phyloP scores from a whole-genome alignment of 495 filamentous ascomycete species.

The Aspergillus mulundensis region DNA sequence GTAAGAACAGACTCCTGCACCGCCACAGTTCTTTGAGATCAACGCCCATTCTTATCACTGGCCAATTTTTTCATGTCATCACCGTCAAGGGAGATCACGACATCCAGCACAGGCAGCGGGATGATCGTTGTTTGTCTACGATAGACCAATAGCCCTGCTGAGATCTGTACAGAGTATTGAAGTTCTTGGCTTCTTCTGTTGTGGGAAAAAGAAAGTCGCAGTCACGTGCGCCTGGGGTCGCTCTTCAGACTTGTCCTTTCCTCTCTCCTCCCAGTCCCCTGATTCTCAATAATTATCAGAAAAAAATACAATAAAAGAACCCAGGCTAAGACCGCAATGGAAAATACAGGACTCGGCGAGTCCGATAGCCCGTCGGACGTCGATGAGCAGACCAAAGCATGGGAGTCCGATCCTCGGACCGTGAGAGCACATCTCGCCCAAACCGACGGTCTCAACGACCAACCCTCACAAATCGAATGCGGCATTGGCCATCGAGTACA shows the following conservation, averaged over 20 bases:
- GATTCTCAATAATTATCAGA: not conserved
- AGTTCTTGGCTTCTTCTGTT: not conserved
- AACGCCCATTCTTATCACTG: not conserved
- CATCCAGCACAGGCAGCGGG: conserved; percentile 6
- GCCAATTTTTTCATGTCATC: conserved; percentile 9
- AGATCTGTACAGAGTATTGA: not conserved
- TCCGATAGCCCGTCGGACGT: conserved; percentile 37
- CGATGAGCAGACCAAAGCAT: conserved; percentile 38
- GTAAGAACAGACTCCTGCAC: conserved; percentile 9
- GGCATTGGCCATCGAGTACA: conserved; percentile 46
- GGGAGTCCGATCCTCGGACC: conserved; percentile 35
- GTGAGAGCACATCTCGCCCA: conserved; percentile 15
- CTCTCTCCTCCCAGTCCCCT: not conserved
- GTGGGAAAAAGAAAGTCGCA: not conserved
- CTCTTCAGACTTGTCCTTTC: not conserved
- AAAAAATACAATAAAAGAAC: conserved; percentile 2
- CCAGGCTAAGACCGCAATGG: conserved; percentile 31
- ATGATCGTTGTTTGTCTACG: conserved; percentile 5
- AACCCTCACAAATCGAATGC: conserved; percentile 23
- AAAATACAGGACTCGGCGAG: conserved; percentile 31
- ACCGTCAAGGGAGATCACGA: conserved; percentile 15
- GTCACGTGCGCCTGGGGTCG: conserved; percentile 11
- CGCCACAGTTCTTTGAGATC: conserved; percentile 11
- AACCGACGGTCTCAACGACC: conserved; percentile 6
- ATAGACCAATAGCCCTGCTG: not conserved